Base-by-base conservation (phyloP, 257 asterid genomes). In the Solanum megistacrolobum region DNA sequence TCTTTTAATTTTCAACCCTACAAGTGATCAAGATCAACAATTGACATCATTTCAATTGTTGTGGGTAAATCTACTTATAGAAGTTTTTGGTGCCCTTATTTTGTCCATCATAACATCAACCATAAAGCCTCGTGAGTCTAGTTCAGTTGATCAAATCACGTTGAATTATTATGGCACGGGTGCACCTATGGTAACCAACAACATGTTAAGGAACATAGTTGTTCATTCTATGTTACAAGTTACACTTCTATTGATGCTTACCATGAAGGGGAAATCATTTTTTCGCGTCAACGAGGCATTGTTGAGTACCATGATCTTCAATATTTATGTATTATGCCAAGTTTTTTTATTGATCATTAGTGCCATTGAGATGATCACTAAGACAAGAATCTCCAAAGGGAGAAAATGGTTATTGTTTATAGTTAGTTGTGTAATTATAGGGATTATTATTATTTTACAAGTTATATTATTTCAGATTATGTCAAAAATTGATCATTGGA, bases 21-120 rank as follows among this genome's bases (percentile, higher is more conserved):
- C 21, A 13, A 85, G 74, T 83, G 69, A 75, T 35, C 82, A 73
- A 25, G 88, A 36, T 35, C 82, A 73, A 2, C 88, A 73, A 60
- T 46, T 92, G 85, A 55, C 91, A 43, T 18, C 93, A 18, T 78
- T 88, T 66, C 90, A 93, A 62, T 55, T 93, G 21, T 88, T 93
- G 6, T 93, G 95, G 95, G 87, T 90, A 84, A 91, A 88, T 76
- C 78, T 93, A 39, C 23, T 87, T 0, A 81, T 90, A 79, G 95
- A 89, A 74, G 68, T 66, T 41, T 68, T 93, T 2, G 94, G 92
- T 11, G 92, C 92, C 5, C 86, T 90, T 32, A 91, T 90, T 21
- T 83, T 91, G 65, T 90, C 91, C 3, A 43, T 29, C 68, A 81
- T 81, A 43, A 48, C 73, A 8, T 83, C 87, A 38, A 83, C 89